Percentiles rank a stretch among this genome's conserved stretches.
phyloP scores from a whole-genome alignment of 257 asterid genomes.

The Solanum bulbocastanum region DNA sequence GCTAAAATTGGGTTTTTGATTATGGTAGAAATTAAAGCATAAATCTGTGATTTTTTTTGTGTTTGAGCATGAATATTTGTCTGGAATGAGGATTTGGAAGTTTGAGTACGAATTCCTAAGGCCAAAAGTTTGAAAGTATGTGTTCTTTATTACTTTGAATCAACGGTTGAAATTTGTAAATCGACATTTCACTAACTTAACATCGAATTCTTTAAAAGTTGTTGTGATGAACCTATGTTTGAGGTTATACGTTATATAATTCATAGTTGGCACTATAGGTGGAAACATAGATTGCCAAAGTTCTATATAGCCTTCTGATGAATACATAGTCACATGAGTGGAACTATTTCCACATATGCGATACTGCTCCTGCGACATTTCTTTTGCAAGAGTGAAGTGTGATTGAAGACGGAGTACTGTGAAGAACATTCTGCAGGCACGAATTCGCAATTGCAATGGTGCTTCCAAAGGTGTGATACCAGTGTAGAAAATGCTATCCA shows the following conservation, averaged over 20 bases:
- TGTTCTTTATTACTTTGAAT: not conserved
- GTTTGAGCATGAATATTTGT: not conserved
- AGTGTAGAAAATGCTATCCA: not conserved
- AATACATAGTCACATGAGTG: not conserved
- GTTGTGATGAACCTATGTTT: not conserved
- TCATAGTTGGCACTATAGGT: not conserved
- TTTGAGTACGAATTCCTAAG: not conserved
- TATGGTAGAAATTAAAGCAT: not conserved
- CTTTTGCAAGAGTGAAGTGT: not conserved
- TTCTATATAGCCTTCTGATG: not conserved
- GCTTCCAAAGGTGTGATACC: not conserved
- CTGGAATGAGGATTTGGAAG: not conserved
- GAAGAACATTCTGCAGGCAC: not conserved
- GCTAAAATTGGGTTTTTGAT: not conserved
- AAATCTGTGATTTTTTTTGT: not conserved
- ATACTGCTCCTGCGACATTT: not conserved
- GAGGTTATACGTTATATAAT: not conserved
- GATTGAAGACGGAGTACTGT: not conserved
- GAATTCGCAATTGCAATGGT: too few relatives aligned
- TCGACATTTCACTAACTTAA: not conserved
- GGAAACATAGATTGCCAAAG: not conserved
- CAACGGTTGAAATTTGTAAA: not conserved
- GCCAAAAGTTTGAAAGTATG: not conserved
- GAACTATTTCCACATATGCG: not conserved
- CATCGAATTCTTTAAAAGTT: not conserved